Percentiles rank a stretch among this genome's conserved stretches.
Evolutionary conservation across 192 early-diverging fungal species (phyloP).

Genomic region (Endogone sp.): DNA sequence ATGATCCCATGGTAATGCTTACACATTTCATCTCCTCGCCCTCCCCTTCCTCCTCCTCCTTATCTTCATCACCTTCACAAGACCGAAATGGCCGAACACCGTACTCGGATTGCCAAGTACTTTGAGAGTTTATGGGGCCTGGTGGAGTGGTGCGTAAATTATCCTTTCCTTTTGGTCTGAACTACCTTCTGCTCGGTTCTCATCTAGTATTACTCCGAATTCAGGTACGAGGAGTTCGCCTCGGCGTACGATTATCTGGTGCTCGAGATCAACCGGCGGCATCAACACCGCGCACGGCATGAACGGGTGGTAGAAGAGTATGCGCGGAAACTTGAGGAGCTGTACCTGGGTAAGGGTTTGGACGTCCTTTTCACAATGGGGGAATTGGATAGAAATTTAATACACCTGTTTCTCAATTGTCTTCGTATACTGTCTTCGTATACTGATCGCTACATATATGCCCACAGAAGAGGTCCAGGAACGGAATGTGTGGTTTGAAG

Average conservation of each 20-base stretch:
- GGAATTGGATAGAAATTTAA: too few relatives aligned
- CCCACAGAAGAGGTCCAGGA: neutral
- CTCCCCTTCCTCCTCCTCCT: neutral
- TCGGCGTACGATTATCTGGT: slow-evolving; percentile 30
- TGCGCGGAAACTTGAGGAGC: slow-evolving; percentile 10
- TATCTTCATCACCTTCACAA: slow-evolving; percentile 9
- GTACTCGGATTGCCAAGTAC: slow-evolving; percentile 16
- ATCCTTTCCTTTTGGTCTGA: neutral
- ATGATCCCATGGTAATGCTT: too few relatives aligned
- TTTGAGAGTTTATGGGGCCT: slow-evolving; percentile 22
- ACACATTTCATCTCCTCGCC: too few relatives aligned
- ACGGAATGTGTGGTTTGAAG: neutral
- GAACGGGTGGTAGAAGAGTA: slow-evolving; percentile 18
- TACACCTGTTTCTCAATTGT: too few relatives aligned
- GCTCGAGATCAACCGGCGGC: slow-evolving; percentile 26
- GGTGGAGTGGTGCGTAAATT: slow-evolving; percentile 21
- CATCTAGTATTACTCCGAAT: neutral
- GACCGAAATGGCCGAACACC: slow-evolving; percentile 16
- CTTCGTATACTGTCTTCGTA: too few relatives aligned
- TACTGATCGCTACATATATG: neutral
- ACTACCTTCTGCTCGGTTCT: neutral
- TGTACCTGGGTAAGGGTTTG: slow-evolving; percentile 11
- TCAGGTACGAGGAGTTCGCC: slow-evolving; percentile 35
- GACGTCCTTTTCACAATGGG: too few relatives aligned
- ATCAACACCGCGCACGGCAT: slow-evolving; percentile 20